Percentiles rank a stretch among this genome's conserved stretches.
These are phyloP conservation scores for Pythium insidiosum DNA, from an alignment of 352 stramenopile genomes.

Conservation along the genomic window DNA sequence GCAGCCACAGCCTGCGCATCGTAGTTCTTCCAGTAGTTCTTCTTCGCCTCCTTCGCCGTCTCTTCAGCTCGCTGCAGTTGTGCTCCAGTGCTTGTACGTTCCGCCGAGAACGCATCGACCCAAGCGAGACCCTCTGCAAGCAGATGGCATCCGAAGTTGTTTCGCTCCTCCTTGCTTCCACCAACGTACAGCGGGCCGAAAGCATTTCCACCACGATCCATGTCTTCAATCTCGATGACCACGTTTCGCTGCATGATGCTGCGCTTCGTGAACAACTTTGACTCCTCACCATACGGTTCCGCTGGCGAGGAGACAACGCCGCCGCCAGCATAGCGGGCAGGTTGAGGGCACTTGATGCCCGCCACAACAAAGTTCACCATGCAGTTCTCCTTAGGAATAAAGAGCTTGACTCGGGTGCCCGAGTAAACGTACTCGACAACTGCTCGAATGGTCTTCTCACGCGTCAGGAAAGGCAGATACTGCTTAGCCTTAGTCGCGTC, in stretches of 20 bases:
- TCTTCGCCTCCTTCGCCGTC: constrained; percentile 85
- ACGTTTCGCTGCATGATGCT: constrained; percentile 90
- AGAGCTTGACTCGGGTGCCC: constrained; percentile 92
- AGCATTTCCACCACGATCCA: constrained; percentile 90
- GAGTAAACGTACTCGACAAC: constrained; percentile 97
- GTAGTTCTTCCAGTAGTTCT: constrained; percentile 92
- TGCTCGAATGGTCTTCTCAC: constrained; percentile 62
- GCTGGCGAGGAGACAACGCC: constrained; percentile 82
- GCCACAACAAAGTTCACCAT: constrained; percentile 91
- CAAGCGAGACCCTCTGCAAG: constrained; percentile 90
- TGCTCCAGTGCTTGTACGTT: constrained; percentile 80
- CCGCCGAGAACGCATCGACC: constrained; percentile 90
- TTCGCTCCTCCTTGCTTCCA: constrained; percentile 43
- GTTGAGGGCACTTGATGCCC: constrained; percentile 84
- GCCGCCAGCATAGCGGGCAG: constrained; percentile 75
- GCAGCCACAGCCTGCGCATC: constrained; percentile 45
- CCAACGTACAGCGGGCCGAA: constrained; percentile 84
- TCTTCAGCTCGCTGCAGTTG: constrained; percentile 80
- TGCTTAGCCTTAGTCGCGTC: constrained; percentile 85
- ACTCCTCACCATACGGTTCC: constrained; percentile 87
- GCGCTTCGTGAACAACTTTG: constrained; percentile 82
- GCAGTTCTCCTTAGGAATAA: constrained; percentile 96
- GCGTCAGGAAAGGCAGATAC: constrained; percentile 83
- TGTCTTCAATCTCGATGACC: constrained; percentile 87
- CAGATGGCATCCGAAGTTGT: constrained; percentile 90